These are phyloP conservation scores for Magnolia officinalis DNA, from an alignment of 164 flowering plant species.

Conservation along the genomic window DNA sequence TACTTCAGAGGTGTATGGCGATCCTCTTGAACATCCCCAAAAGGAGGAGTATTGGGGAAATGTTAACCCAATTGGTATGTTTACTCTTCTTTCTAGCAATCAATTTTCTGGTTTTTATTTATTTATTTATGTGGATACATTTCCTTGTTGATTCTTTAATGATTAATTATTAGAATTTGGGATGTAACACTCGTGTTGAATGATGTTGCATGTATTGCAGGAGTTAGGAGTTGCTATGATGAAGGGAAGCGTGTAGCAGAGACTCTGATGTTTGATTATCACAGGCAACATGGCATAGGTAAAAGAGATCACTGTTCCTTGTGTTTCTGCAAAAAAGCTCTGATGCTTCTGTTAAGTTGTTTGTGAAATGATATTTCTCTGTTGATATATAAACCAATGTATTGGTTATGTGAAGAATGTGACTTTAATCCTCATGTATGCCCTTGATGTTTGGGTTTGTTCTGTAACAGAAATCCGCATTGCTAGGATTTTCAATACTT, in stretches of 20 bases:
- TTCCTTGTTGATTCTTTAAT: too few species aligned
- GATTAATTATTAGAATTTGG: background rate
- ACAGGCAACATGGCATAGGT: slow-evolving; percentile 87
- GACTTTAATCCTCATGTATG: background rate
- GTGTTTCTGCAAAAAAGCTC: background rate
- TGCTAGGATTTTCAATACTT: slow-evolving; percentile 82
- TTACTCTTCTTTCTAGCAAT: background rate
- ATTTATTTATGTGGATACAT: background rate
- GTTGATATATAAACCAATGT: too few species aligned
- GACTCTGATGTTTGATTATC: slow-evolving; percentile 84
- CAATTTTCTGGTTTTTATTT: background rate
- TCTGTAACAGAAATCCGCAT: slow-evolving; percentile 54
- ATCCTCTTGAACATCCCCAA: slow-evolving; percentile 98
- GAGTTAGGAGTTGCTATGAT: slow-evolving; percentile 80
- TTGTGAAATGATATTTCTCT: background rate
- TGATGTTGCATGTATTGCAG: slow-evolving; percentile 21
- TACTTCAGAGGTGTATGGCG: slow-evolving; percentile 98
- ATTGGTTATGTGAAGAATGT: background rate
- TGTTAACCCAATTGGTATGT: slow-evolving; percentile 94
- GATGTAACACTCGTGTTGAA: background rate
- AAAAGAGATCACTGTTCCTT: slow-evolving; percentile 1
- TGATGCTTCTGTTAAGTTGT: background rate
- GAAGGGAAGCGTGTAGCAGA: slow-evolving; percentile 91
- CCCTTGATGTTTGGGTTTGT: background rate
- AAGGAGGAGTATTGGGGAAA: slow-evolving; percentile 95